A percentile compares a stretch with the other conserved stretches of the same genome.
phyloP scores from a whole-genome alignment of 73 alveolate species.

The Paramecium primaurelia region DNA sequence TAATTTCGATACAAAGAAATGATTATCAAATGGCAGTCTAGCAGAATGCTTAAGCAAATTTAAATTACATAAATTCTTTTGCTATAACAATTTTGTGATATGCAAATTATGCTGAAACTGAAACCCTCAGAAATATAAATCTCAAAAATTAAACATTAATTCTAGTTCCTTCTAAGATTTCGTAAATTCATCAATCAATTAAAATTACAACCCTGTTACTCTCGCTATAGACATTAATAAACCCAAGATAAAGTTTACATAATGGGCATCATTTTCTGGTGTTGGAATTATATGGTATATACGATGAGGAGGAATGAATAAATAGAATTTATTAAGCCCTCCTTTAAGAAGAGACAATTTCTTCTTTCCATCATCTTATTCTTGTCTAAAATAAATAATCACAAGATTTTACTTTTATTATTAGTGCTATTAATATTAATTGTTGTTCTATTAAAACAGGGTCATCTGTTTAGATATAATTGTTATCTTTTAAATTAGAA shows the following conservation, averaged over 20 bases:
- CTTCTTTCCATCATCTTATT: background rate
- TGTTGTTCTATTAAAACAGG: background rate
- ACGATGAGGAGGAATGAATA: background rate
- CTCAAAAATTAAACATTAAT: background rate
- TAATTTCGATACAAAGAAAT: background rate
- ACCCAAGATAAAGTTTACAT: background rate
- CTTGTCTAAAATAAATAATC: background rate
- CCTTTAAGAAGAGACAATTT: background rate
- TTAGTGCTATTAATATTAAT: background rate
- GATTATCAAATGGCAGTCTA: background rate
- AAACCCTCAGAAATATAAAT: background rate
- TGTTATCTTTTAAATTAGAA: background rate
- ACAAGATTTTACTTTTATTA: background rate
- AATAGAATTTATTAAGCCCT: background rate
- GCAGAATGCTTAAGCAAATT: background rate
- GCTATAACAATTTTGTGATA: background rate
- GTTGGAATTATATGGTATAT: background rate
- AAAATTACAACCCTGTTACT: background rate
- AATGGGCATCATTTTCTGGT: background rate
- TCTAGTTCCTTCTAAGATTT: background rate
- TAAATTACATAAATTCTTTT: background rate
- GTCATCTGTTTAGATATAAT: background rate
- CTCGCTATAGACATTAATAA: background rate
- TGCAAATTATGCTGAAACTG: background rate
- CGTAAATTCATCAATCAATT: slow-evolving; percentile 14